Base-by-base conservation (phyloP, 1,284 basidiomycete genomes). In the Apiotrichum montevideense region DNA sequence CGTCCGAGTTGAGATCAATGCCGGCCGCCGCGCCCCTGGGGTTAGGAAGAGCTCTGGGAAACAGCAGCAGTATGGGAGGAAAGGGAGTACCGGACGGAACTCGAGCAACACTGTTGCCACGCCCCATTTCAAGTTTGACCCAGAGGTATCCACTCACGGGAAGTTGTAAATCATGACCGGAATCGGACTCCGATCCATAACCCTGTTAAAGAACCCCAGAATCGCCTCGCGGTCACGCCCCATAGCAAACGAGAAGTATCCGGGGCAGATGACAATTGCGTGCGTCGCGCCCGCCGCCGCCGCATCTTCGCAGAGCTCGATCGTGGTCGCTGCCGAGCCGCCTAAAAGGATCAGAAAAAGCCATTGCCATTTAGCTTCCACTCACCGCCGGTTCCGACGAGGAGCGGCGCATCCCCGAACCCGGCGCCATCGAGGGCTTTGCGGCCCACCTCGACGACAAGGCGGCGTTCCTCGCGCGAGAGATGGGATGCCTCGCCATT, bases 111-210 rank as follows among this genome's bases (percentile, higher is more conserved):
- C 3, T 29, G 29, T 29, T 3, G 29, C 29, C 29, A 3, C 29
- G 29, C 29, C 29, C 29, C 29, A 29, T 3, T 29, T 3, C 29
- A 29, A 21, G 21, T 21, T 21, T 21, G 21, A 29, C 29, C 29
- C 29, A 3, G 29, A 29, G 3, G 29, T 39, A 7, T 13, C n/a
- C 75, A 72, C 76, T 66, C 66, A 79, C 46, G 92, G 88, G 79
- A 91, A 94, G 78, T 94, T 94, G 81, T 95, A 95, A 51, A 94
- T 81, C 85, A 95, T 86, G 45, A 87, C 84, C 0, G 90, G 91
- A 48, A 95, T 81, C 0, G 88, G 88, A 1, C 86, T 89, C 2
- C 80, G 82, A 67, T 89, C 87, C 33, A 90, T 88, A 13, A 93
- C 87, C 82, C 89, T 68, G 15, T 57, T 62, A 61, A 76, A 78